These are phyloP conservation scores for Myriosclerotinia scirpicola DNA, from an alignment of 2,329 filamentous ascomycete species.

Conservation along the genomic window DNA sequence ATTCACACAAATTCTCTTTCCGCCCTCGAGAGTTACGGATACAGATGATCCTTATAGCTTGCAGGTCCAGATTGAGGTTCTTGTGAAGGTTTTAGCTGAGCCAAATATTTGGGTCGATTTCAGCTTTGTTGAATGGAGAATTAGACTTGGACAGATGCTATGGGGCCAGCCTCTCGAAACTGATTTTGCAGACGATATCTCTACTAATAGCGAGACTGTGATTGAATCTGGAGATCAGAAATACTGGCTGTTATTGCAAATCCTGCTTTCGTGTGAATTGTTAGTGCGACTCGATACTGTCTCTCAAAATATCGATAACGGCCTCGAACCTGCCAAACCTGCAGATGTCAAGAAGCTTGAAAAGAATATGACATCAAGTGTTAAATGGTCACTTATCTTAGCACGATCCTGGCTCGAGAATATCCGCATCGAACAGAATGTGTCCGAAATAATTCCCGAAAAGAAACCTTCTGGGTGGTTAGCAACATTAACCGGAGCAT, in stretches of 20 bases:
- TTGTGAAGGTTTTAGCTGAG: constrained; percentile 64
- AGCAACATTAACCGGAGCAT: constrained; percentile 54
- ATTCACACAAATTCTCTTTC: constrained; percentile 59
- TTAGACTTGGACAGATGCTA: constrained; percentile 69
- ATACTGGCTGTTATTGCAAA: constrained; percentile 67
- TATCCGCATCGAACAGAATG: constrained; percentile 55
- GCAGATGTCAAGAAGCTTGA: constrained; percentile 61
- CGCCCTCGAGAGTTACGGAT: constrained; percentile 56
- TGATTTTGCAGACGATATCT: constrained; percentile 54
- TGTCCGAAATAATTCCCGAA: constrained; percentile 31
- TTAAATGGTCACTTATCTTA: constrained; percentile 66
- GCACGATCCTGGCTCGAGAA: constrained; percentile 69
- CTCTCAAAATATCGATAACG: constrained; percentile 58
- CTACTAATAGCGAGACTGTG: constrained; percentile 50
- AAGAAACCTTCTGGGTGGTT: constrained; percentile 51
- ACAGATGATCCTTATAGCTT: constrained; percentile 61
- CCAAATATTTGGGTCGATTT: constrained; percentile 74
- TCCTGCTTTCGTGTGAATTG: constrained; percentile 64
- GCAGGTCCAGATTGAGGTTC: constrained; percentile 66
- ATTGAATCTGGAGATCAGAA: constrained; percentile 60
- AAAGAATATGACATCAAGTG: constrained; percentile 58
- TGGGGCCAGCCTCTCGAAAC: constrained; percentile 57
- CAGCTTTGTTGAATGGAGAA: constrained; percentile 71
- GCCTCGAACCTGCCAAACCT: constrained; percentile 52
- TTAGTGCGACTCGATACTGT: constrained; percentile 63